A percentile compares a stretch with the other conserved stretches of the same genome.
phyloP scores from a whole-genome alignment of 2,329 filamentous ascomycete genomes.

The Nannizziopsis arthrosporioides region DNA sequence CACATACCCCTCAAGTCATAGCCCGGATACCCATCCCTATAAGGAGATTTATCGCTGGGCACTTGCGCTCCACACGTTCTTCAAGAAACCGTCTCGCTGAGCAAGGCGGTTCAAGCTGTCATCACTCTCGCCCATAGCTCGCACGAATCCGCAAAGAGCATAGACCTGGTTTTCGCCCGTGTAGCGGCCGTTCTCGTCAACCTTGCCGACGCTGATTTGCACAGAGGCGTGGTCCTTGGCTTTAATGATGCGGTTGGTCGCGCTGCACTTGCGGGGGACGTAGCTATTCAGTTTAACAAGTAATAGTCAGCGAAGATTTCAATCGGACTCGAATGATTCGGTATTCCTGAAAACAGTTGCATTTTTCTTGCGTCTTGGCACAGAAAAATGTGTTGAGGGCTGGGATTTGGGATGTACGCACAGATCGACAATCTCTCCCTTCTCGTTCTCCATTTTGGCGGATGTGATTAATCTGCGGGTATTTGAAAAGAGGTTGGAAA shows the following conservation, averaged over 20 bases:
- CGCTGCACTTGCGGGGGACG: conserved; percentile 97
- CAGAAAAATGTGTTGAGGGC: not conserved
- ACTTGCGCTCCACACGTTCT: conserved; percentile 83
- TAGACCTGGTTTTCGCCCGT: conserved; percentile 96
- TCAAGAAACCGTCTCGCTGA: conserved; percentile 91
- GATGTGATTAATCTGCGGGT: conserved; percentile 24
- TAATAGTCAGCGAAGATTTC: not conserved
- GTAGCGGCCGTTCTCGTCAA: conserved; percentile 96
- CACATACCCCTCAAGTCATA: conserved; percentile 9
- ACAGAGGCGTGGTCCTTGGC: conserved; percentile 99
- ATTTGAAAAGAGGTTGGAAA: conserved; percentile 16
- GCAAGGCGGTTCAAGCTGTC: conserved; percentile 91
- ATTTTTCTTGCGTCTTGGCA: conserved; percentile 6
- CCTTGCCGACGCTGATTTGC: conserved; percentile 93
- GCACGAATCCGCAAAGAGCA: conserved; percentile 93
- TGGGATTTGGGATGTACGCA: conserved; percentile 42
- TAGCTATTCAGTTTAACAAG: conserved; percentile 49
- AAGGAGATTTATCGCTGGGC: conserved; percentile 41
- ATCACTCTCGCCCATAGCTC: conserved; percentile 95
- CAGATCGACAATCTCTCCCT: conserved; percentile 99
- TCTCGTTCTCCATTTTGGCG: conserved; percentile 97
- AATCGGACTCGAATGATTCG: not conserved
- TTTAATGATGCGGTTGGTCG: conserved; percentile 99
- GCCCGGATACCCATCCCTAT: conserved; percentile 10
- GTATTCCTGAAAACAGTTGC: not conserved